These are phyloP conservation scores for Coemansia sp. DNA, from an alignment of 192 early-diverging fungal species.

Conservation along the genomic window DNA sequence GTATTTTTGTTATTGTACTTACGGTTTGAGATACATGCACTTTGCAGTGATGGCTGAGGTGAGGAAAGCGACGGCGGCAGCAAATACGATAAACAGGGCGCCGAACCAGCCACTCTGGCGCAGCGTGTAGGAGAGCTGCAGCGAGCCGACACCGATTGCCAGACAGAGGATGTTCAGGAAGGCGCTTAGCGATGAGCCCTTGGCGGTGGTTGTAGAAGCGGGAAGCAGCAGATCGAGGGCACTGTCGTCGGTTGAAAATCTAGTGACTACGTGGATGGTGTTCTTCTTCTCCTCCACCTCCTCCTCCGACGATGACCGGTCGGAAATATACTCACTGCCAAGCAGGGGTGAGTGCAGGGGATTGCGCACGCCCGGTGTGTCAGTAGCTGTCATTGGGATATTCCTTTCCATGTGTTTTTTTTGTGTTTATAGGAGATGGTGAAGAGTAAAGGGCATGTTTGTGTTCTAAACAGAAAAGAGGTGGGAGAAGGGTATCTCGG, in stretches of 20 bases:
- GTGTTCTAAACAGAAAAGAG: no score
- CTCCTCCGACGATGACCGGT: not conserved
- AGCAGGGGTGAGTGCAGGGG: not conserved
- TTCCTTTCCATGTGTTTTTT: no score
- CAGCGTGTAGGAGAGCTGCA: constrained; percentile 42
- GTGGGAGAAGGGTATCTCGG: no score
- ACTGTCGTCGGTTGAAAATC: constrained; percentile 1
- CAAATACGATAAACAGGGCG: constrained; percentile 29
- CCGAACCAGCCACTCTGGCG: constrained; percentile 49
- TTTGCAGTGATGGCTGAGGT: constrained; percentile 29
- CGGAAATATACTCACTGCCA: not conserved
- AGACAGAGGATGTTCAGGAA: constrained; percentile 45
- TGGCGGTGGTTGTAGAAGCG: not conserved
- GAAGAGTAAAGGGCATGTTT: no score
- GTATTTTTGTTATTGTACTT: constrained; percentile 28
- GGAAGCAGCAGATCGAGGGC: not conserved
- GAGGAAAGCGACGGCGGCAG: constrained; percentile 26
- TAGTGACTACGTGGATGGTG: not conserved
- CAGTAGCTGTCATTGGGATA: no score
- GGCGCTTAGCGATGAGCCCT: constrained; percentile 34
- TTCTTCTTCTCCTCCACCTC: not conserved
- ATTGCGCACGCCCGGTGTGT: no score
- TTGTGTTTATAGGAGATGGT: no score
- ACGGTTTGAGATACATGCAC: constrained; percentile 50
- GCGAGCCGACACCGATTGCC: constrained; percentile 42